Evolutionary conservation across 2,329 filamentous ascomycete genomes (phyloP), one percentile per base, ranked within the genome.

Genomic region (Fusarium begoniae): DNA sequence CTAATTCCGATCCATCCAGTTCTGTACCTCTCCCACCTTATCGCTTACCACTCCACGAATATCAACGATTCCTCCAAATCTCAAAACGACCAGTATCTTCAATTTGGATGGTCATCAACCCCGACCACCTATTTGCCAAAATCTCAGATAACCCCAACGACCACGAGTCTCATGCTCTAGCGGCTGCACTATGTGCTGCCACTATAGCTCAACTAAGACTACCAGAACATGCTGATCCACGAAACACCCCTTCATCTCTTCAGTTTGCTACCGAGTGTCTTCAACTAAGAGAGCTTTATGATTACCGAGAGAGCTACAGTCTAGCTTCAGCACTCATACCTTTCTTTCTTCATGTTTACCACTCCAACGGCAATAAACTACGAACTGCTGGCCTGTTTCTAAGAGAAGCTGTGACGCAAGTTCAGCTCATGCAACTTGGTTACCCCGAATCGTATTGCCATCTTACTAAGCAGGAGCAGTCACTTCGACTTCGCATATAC

Each of bases 321-420:
- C 22, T 75, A 11, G 26, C 58, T 3, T 80, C 78, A 6, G 45
- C 77, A 17, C 40, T 80, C 10, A 78, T 74, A 47, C 70, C 78
- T 2, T 79, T 80, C 59, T 79, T 80, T 44, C 62, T 80, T 3
- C 78, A 80, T 47, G 66, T 80, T 24, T 80, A 80, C 48, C 79
- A 76, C 38, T 74, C 78, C 38, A 80, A 80, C 14, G 75, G 77
- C 14, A 66, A 73, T n/a, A 80, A 79, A 35, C 35, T 79, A n/a
- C 66, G 75, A 14, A 79, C 75, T 8, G 75, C 77, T 28, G 76
- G 73, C 8, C 41, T 76, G 3, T 78, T 74, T 11, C 40, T 79
- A 20, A 65, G 77, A 44, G 77, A 79, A 35, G 57, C 76, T 11
- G 77, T 79, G 22, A 75, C 76, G 3, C 78, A 72, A 41, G 72